A percentile compares a stretch with the other conserved stretches of the same genome.
Conservation (phyloP, 2,329 filamentous ascomycete genomes). For the Colletotrichum scovillei region DNA sequence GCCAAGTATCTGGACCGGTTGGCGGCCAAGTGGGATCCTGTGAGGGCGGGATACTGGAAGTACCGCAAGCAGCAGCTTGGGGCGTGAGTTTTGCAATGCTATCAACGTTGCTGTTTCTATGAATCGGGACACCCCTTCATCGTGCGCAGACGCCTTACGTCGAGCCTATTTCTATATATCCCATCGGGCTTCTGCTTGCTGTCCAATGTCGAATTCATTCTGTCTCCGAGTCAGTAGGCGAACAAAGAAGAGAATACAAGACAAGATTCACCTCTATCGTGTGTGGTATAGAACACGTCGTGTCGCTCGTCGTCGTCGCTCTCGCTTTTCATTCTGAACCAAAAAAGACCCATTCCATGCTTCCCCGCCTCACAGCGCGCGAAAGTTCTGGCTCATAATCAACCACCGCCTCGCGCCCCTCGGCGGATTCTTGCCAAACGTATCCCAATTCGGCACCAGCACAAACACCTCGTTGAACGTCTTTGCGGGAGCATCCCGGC, state of each 20-base stretch:
- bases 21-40: conserved; percentile 88
- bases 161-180: not conserved
- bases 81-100: not conserved
- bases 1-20: conserved; percentile 78
- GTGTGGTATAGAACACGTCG: not conserved
- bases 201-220: not conserved
- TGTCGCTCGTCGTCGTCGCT: not conserved
- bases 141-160: not conserved
- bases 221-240: not conserved
- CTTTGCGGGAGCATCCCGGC: conserved; percentile 70
- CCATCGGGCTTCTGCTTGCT: not conserved
- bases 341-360: no score
- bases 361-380: conserved; percentile 55
- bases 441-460: conserved; percentile 80
- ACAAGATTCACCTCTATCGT: not conserved
- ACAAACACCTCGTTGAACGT: conserved; percentile 86
- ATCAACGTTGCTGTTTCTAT: not conserved
- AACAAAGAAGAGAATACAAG: not conserved
- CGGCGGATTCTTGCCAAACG: conserved; percentile 62
- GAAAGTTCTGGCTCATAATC: conserved; percentile 79
- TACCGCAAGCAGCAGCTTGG: conserved; percentile 54
- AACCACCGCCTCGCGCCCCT: conserved; percentile 70
- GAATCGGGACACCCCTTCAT: not conserved
- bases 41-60: conserved; percentile 93
- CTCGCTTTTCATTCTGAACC: no score